phyloP scores from a whole-genome alignment of 371 early-diverging fungal genomes.

The Rhizopus stolonifer region DNA sequence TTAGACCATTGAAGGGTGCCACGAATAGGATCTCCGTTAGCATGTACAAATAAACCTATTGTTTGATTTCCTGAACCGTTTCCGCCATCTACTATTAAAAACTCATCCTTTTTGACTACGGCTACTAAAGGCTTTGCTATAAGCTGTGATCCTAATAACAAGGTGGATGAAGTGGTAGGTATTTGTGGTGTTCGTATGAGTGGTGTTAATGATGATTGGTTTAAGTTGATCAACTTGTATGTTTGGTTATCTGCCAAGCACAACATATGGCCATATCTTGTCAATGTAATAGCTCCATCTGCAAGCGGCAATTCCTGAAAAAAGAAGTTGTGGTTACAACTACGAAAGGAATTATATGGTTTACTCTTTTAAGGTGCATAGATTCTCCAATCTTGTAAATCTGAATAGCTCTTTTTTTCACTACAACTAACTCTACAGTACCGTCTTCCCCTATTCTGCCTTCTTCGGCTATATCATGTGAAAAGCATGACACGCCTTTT shows the following conservation, averaged over 20 bases:
- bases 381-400: slow-evolving; percentile 54
- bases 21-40: slow-evolving; percentile 69
- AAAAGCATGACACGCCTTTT: slow-evolving; percentile 68
- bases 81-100: slow-evolving; percentile 69
- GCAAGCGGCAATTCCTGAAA: slow-evolving; percentile 62
- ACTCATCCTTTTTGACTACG: slow-evolving; percentile 66
- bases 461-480: slow-evolving; percentile 57
- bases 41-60: slow-evolving; percentile 76
- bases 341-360: not conserved
- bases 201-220: slow-evolving; percentile 46
- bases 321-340: not conserved
- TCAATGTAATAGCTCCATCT: slow-evolving; percentile 62
- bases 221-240: slow-evolving; percentile 65
- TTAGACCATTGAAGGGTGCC: slow-evolving; percentile 80
- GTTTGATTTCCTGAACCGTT: slow-evolving; percentile 45
- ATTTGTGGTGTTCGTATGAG: slow-evolving; percentile 64
- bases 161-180: slow-evolving; percentile 24
- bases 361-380: slow-evolving; percentile 54
- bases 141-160: slow-evolving; percentile 36
- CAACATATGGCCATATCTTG: slow-evolving; percentile 51
- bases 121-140: slow-evolving; percentile 62
- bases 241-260: slow-evolving; percentile 67
- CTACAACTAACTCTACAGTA: slow-evolving; percentile 62
- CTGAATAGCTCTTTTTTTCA: slow-evolving; percentile 62
- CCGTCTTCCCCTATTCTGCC: slow-evolving; percentile 61